Conservation (phyloP, 2,329 filamentous ascomycete species). For the Talaromyces sp. region DNA sequence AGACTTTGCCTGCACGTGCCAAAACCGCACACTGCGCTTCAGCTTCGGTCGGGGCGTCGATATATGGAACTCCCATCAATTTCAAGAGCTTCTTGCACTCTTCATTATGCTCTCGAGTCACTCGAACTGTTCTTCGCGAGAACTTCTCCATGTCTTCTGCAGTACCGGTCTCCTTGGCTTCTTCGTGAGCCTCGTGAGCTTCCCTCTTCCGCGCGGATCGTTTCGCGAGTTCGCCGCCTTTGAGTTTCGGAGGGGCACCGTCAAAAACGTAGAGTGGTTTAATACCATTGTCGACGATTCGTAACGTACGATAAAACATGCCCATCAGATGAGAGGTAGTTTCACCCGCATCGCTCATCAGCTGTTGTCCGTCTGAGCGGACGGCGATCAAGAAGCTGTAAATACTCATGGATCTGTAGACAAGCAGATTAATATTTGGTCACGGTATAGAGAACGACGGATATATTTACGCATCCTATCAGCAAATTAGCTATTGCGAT, state of each 20-base stretch:
- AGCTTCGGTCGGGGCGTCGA: conserved; percentile 91
- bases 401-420: conserved; percentile 82
- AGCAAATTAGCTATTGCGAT: conserved; percentile 12
- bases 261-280: conserved; percentile 98
- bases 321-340: conserved; percentile 98
- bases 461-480: conserved; percentile 53
- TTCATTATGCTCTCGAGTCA: conserved; percentile 93
- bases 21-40: conserved; percentile 93
- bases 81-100: conserved; percentile 88
- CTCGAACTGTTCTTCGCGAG: conserved; percentile 82
- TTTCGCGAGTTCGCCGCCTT: conserved; percentile 93
- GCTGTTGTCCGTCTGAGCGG: conserved; percentile 90
- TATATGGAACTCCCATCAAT: conserved; percentile 93
- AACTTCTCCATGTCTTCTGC: conserved; percentile 98
- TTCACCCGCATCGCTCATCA: conserved; percentile 90
- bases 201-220: conserved; percentile 93
- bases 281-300: conserved; percentile 98
- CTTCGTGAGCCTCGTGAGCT: conserved; percentile 81
- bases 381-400: conserved; percentile 99
- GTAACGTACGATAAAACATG: conserved; percentile 97
- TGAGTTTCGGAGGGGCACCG: conserved; percentile 91
- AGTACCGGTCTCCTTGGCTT: conserved; percentile 95
- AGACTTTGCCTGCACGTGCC: conserved; percentile 88
- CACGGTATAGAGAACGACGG: neutral
- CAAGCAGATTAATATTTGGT: neutral